A percentile compares a stretch with the other conserved stretches of the same genome.
Evolutionary conservation across 768 basidiomycete species (phyloP).

Genomic region (Xerocomus potaroensis): DNA sequence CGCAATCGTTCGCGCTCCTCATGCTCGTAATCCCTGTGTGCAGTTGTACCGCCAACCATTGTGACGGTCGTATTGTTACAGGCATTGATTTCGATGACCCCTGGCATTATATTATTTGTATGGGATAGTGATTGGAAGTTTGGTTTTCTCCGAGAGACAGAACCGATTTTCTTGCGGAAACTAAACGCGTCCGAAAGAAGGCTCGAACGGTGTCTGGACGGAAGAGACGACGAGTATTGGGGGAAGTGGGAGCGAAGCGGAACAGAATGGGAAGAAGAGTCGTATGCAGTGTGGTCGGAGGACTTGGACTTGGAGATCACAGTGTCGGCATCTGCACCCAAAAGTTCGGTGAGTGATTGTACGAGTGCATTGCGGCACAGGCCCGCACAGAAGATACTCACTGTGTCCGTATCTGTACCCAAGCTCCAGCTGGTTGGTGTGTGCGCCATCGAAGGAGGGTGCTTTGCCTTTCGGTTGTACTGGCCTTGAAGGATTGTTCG

Average conservation of each 20-base stretch:
- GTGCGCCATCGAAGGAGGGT: slow-evolving; percentile 6
- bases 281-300: slow-evolving; percentile 9
- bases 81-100: slow-evolving; percentile 69
- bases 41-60: slow-evolving; percentile 18
- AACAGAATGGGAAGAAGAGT: slow-evolving; percentile 8
- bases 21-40: slow-evolving; percentile 49
- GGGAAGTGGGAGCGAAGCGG: slow-evolving; percentile 7
- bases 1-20: slow-evolving; percentile 74
- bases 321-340: slow-evolving; percentile 16
- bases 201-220: slow-evolving; percentile 39
- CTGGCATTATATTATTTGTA: slow-evolving; percentile 50
- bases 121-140: slow-evolving; percentile 20
- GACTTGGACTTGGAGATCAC: slow-evolving; percentile 12
- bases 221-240: slow-evolving; percentile 5
- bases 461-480: slow-evolving; percentile 14
- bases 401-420: slow-evolving; percentile 8
- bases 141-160: slow-evolving; percentile 37
- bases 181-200: slow-evolving; percentile 48
- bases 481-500: no score
- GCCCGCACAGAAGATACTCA: slow-evolving; percentile 9
- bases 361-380: neutral
- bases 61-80: slow-evolving; percentile 25
- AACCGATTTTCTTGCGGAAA: slow-evolving; percentile 41
- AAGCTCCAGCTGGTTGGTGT: slow-evolving; percentile 5
- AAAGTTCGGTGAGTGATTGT: no score